Conservation (phyloP, 352 stramenopile species). For the Phytophthora fragariae region DNA sequence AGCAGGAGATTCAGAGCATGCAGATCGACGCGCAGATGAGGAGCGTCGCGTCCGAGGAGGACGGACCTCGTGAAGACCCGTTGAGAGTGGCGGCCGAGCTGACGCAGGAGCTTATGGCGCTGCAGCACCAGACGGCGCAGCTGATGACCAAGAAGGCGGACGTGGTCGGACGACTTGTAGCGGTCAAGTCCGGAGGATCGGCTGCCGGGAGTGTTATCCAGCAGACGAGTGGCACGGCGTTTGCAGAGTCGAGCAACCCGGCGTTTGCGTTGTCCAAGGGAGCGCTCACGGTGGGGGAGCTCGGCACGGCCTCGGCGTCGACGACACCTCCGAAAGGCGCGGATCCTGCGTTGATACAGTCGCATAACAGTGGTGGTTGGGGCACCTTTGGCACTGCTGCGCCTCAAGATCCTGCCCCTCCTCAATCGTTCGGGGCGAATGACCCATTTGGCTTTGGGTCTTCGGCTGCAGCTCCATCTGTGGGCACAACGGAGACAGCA, state of each 20-base stretch:
- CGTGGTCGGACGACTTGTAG: conserved; percentile 31
- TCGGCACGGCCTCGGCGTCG: conserved; percentile 24
- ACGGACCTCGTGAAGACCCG: conserved; percentile 24
- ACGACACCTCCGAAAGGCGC: conserved; percentile 33
- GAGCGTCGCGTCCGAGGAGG: conserved; percentile 52
- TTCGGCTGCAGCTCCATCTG: conserved; percentile 3
- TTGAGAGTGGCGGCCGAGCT: conserved; percentile 43
- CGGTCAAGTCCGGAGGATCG: conserved; percentile 27
- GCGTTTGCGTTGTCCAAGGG: conserved; percentile 43
- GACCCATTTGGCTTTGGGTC: conserved; percentile 31
- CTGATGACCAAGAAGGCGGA: conserved; percentile 43
- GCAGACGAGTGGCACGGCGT: conserved; percentile 13
- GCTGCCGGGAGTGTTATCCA: conserved; percentile 18
- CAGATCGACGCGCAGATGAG: conserved; percentile 74
- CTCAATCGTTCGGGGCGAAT: conserved; percentile 22
- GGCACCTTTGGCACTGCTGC: conserved; percentile 27
- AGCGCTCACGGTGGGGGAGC: conserved; percentile 41
- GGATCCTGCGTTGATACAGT: conserved; percentile 23
- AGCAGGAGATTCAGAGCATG: conserved; percentile 76
- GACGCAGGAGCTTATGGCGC: conserved; percentile 53
- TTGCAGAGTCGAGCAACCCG: conserved; percentile 32
- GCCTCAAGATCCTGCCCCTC: conserved; percentile 23
- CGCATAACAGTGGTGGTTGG: conserved; percentile 32
- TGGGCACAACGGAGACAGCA: neutral
- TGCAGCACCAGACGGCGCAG: conserved; percentile 55